phyloP scores from a whole-genome alignment of 257 asterid species.

The Thymus mandschuricus region DNA sequence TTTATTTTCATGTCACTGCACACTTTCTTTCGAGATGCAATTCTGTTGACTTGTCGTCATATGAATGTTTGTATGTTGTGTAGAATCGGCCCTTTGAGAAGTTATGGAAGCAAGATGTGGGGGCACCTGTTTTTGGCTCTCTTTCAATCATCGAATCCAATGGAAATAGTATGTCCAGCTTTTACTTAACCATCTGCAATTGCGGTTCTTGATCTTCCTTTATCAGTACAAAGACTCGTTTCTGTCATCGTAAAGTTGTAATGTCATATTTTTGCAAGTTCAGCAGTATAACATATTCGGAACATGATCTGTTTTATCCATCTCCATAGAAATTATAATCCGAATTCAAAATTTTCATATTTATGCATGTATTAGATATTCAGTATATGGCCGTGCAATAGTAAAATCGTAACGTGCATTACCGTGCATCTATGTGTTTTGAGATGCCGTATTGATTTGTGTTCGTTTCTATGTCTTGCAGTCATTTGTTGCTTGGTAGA shows the following conservation, averaged over 20 bases:
- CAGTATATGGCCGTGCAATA: conserved; percentile 7
- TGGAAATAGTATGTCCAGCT: conserved; percentile 55
- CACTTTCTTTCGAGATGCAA: conserved; percentile 20
- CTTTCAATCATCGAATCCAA: conserved; percentile 55
- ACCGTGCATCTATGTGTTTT: conserved; percentile 11
- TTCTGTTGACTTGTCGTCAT: conserved; percentile 14
- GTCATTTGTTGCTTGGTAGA: conserved; percentile 91
- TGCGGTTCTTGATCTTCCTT: conserved; percentile 15
- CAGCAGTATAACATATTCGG: neutral
- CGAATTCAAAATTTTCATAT: conserved; percentile 23
- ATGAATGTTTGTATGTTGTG: conserved; percentile 32
- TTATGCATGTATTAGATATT: neutral
- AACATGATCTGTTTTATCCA: conserved; percentile 6
- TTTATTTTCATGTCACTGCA: conserved; percentile 8
- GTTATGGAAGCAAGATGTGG: conserved; percentile 76
- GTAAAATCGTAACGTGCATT: conserved; percentile 10
- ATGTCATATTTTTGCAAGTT: conserved; percentile 10
- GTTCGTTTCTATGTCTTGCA: conserved; percentile 39
- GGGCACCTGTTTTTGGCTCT: conserved; percentile 87
- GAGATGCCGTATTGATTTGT: conserved; percentile 25
- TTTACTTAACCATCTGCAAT: conserved; percentile 17
- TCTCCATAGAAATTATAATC: conserved; percentile 16
- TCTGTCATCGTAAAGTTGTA: neutral
- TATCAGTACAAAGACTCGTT: neutral
- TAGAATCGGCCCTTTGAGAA: conserved; percentile 59